Percentiles rank a stretch among this genome's conserved stretches.
Conservation (phyloP, 179 eudicot genomes). For the Vitellaria paradoxa region DNA sequence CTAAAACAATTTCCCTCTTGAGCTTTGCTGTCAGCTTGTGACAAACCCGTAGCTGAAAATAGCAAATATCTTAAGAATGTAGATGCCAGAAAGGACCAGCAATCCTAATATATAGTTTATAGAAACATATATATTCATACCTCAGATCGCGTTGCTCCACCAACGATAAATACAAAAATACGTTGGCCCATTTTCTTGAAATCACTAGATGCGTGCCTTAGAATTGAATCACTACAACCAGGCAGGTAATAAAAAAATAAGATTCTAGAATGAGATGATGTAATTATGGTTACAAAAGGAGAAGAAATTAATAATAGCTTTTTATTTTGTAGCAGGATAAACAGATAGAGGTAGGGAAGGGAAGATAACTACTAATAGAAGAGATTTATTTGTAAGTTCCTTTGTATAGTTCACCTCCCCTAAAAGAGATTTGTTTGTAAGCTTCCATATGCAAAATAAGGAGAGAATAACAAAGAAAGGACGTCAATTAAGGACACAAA, state of each 20-base stretch:
- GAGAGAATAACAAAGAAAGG: not conserved
- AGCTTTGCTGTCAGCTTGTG: constrained; percentile 71
- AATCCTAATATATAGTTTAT: not conserved
- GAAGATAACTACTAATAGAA: not conserved
- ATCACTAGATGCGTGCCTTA: constrained; percentile 79
- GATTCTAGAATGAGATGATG: not conserved
- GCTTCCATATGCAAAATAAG: not conserved
- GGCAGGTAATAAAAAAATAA: not conserved
- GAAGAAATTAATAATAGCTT: not conserved
- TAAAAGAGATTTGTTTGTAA: not conserved
- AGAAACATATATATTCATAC: constrained; percentile 29
- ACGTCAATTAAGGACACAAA: not conserved
- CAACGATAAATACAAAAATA: constrained; percentile 79
- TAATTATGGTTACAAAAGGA: not conserved
- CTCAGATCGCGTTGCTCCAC: constrained; percentile 93
- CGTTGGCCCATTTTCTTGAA: constrained; percentile 74
- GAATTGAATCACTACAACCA: constrained; percentile 66
- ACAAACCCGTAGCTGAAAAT: constrained; percentile 66
- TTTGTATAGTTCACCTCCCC: no score
- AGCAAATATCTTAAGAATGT: constrained; percentile 8
- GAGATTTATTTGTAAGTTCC: no score
- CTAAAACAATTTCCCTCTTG: constrained; percentile 71
- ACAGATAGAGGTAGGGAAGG: not conserved
- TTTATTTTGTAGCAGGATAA: not conserved
- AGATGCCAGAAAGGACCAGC: not conserved